Percentiles rank a stretch among this genome's conserved stretches.
Conservation (phyloP, 352 stramenopile species). For the Thraustotheca clavata region DNA sequence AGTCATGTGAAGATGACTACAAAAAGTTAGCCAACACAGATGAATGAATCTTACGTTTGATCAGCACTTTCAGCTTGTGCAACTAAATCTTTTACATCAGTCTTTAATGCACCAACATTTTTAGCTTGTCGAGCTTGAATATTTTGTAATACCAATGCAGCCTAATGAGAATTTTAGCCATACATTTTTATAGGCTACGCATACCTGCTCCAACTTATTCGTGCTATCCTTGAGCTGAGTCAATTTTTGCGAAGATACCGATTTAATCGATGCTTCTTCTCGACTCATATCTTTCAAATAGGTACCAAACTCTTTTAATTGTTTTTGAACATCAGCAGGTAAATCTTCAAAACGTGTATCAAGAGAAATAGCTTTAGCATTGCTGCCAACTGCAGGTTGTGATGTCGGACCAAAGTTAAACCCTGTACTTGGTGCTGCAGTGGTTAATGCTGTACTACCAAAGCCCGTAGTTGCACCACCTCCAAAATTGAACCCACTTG, state of each 20-base stretch:
- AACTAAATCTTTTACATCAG: constrained; percentile 16
- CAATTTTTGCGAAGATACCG: constrained; percentile 48
- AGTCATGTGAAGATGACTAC: constrained; percentile 18
- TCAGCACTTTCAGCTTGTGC: constrained; percentile 13
- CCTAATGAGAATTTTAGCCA: not conserved
- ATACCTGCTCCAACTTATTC: constrained; percentile 47
- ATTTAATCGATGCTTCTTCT: constrained; percentile 62
- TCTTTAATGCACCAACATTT: constrained; percentile 16
- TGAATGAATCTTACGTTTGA: not conserved
- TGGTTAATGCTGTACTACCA: too few relatives aligned
- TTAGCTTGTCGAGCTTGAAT: constrained; percentile 17
- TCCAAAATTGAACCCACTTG: constrained; percentile 17
- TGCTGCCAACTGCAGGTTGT: constrained; percentile 11
- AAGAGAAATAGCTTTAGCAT: constrained; percentile 38
- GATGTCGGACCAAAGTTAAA: constrained; percentile 2
- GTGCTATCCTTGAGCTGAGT: constrained; percentile 50
- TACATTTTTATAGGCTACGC: constrained; percentile 43
- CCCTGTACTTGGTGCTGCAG: not conserved
- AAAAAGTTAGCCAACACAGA: not conserved
- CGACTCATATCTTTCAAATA: constrained; percentile 68
- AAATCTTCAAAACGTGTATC: constrained; percentile 67
- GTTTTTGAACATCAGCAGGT: constrained; percentile 61
- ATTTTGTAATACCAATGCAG: constrained; percentile 14
- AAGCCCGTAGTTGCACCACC: too few relatives aligned
- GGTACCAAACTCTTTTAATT: constrained; percentile 58